These are phyloP conservation scores for Bothriochloa decipiens DNA, from an alignment of 176 grass and related monocot genomes.

Conservation along the genomic window DNA sequence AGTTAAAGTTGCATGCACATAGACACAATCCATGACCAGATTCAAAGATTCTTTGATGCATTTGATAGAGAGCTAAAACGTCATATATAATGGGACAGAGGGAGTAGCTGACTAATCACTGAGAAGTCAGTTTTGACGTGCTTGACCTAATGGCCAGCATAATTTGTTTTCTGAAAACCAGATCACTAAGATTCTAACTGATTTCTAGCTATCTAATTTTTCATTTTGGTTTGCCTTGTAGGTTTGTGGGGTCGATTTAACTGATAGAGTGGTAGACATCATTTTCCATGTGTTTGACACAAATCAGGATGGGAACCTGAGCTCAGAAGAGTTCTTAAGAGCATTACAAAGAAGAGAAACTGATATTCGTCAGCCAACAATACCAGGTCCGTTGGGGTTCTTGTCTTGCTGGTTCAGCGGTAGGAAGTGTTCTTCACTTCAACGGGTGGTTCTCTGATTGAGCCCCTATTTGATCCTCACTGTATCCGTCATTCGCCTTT, in stretches of 20 bases:
- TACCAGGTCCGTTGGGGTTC: conserved; percentile 44
- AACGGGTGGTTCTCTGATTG: conserved; percentile 37
- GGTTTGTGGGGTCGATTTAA: conserved; percentile 75
- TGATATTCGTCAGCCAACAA: conserved; percentile 54
- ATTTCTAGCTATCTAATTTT: not conserved
- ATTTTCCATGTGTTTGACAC: conserved; percentile 86
- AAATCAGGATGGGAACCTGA: conserved; percentile 74
- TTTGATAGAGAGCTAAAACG: too few relatives aligned
- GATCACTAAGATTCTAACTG: not conserved
- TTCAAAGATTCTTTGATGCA: too few relatives aligned
- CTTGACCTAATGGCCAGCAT: not conserved
- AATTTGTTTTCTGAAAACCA: not conserved
- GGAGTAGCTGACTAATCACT: not conserved
- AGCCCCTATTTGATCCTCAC: not conserved
- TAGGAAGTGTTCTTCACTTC: conserved; percentile 40
- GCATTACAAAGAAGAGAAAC: conserved; percentile 75
- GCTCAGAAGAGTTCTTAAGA: conserved; percentile 76
- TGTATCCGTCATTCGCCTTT: not conserved
- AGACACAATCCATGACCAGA: too few relatives aligned
- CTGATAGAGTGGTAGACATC: conserved; percentile 78
- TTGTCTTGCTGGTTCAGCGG: conserved; percentile 66
- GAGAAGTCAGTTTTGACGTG: not conserved
- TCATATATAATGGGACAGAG: too few relatives aligned
- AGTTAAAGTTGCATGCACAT: too few relatives aligned
- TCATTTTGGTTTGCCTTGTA: conserved; percentile 19